These are phyloP conservation scores for Hypomontagnella monticulosa DNA, from an alignment of 495 filamentous ascomycete genomes.

Conservation along the genomic window DNA sequence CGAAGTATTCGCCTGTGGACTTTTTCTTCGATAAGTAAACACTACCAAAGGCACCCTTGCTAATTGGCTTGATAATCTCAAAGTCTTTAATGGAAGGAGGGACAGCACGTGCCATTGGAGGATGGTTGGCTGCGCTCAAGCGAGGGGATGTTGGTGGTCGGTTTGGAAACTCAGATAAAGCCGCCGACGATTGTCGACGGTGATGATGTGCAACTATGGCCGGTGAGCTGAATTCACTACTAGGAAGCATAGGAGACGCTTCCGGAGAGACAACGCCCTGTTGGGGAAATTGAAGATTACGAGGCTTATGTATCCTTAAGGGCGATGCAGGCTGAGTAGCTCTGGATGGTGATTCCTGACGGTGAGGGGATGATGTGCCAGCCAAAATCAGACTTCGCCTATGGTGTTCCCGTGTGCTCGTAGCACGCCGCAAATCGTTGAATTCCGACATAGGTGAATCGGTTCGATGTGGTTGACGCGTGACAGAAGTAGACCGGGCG, in stretches of 20 bases:
- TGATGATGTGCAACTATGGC: constrained; percentile 72
- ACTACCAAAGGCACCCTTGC: constrained; percentile 97
- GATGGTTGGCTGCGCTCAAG: constrained; percentile 76
- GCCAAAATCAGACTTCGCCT: constrained; percentile 84
- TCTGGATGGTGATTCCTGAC: constrained; percentile 87
- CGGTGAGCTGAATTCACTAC: constrained; percentile 83
- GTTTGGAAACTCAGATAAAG: constrained; percentile 70
- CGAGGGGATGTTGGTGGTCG: constrained; percentile 84
- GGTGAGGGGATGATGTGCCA: constrained; percentile 75
- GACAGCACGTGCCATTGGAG: constrained; percentile 76
- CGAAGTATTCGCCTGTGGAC: constrained; percentile 96
- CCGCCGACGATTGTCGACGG: constrained; percentile 90
- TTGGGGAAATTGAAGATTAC: constrained; percentile 72
- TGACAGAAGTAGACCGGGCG: constrained; percentile 77
- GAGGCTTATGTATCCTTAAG: constrained; percentile 84
- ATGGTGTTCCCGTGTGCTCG: constrained; percentile 79
- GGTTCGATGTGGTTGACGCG: constrained; percentile 71
- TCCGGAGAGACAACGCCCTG: constrained; percentile 86
- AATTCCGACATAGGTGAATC: constrained; percentile 92
- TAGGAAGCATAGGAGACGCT: constrained; percentile 84
- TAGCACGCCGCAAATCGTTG: constrained; percentile 71
- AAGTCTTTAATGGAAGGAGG: constrained; percentile 98
- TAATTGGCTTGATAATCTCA: constrained; percentile 99
- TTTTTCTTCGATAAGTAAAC: constrained; percentile 99
- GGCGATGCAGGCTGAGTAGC: constrained; percentile 81